These are phyloP conservation scores for Panus rudis DNA, from an alignment of 768 basidiomycete genomes.

Conservation along the genomic window DNA sequence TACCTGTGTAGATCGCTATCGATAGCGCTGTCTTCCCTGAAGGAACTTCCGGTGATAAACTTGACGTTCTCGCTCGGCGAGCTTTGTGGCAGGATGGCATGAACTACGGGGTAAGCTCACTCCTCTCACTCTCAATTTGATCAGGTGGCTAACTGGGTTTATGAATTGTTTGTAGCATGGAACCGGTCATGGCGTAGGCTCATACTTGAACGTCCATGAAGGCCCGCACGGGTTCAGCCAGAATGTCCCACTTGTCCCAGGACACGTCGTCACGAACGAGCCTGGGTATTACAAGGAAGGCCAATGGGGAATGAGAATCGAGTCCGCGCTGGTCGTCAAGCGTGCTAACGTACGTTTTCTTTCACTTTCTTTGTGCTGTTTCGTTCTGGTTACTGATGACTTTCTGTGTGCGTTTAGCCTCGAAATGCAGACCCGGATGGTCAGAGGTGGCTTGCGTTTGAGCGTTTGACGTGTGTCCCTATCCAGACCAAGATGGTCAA, in stretches of 20 bases:
- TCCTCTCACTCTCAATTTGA: neutral
- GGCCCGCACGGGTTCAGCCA: conserved; percentile 76
- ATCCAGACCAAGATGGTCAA: conserved; percentile 90
- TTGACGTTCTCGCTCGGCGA: conserved; percentile 86
- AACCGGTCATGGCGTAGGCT: conserved; percentile 86
- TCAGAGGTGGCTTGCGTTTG: conserved; percentile 81
- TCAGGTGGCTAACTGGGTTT: neutral
- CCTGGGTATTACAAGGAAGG: conserved; percentile 87
- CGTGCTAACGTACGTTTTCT: conserved; percentile 40
- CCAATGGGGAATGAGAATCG: conserved; percentile 87
- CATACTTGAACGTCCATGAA: conserved; percentile 82
- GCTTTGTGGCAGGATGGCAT: conserved; percentile 83
- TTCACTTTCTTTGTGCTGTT: conserved; percentile 9
- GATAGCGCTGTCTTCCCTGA: conserved; percentile 87
- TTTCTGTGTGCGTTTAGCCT: conserved; percentile 4
- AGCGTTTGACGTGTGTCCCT: conserved; percentile 89
- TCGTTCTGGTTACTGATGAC: conserved; percentile 1
- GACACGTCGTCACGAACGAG: conserved; percentile 91
- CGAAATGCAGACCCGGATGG: conserved; percentile 62
- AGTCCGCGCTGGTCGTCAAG: conserved; percentile 75
- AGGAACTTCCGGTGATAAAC: conserved; percentile 74
- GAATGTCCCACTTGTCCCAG: conserved; percentile 64
- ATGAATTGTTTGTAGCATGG: conserved; percentile 51
- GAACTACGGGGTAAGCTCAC: conserved; percentile 59
- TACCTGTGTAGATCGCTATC: conserved; percentile 67